Evolutionary conservation across 768 basidiomycete species (phyloP).

Genomic region (Omphalotus guepiniiformis): DNA sequence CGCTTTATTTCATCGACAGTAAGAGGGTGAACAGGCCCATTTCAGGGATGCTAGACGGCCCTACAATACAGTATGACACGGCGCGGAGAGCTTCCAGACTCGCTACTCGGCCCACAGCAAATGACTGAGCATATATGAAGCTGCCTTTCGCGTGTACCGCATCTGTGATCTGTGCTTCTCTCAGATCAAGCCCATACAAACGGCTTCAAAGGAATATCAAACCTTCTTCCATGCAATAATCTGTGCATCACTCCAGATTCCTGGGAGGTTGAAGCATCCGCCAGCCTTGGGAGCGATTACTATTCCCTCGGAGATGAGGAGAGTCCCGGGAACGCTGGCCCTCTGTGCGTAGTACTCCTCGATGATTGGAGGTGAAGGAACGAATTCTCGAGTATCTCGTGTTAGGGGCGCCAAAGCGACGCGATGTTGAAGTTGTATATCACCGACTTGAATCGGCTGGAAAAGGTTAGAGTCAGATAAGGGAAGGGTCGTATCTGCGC

Average conservation of each 20-base stretch:
- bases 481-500: not conserved
- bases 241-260: constrained; percentile 56
- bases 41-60: constrained; percentile 21
- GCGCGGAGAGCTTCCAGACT: constrained; percentile 6
- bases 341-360: constrained; percentile 46
- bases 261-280: constrained; percentile 43
- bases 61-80: constrained; percentile 21
- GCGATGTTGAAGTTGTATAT: constrained; percentile 34
- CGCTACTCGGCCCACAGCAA: constrained; percentile 20
- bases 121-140: constrained; percentile 38
- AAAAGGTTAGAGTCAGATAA: no score
- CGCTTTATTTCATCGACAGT: constrained; percentile 34
- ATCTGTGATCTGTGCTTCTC: constrained; percentile 31
- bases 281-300: constrained; percentile 41
- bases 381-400: constrained; percentile 8
- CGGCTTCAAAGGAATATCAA: not conserved
- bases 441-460: constrained; percentile 35
- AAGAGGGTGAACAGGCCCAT: constrained; percentile 24
- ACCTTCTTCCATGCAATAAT: constrained; percentile 42
- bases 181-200: not conserved
- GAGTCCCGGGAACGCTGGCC: constrained; percentile 38
- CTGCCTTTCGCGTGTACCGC: constrained; percentile 46
- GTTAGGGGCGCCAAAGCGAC: constrained; percentile 37
- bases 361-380: constrained; percentile 30
- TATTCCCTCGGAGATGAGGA: constrained; percentile 53